A percentile compares a stretch with the other conserved stretches of the same genome.
Conservation (phyloP, 768 basidiomycete species). For the Suillus lakei region DNA sequence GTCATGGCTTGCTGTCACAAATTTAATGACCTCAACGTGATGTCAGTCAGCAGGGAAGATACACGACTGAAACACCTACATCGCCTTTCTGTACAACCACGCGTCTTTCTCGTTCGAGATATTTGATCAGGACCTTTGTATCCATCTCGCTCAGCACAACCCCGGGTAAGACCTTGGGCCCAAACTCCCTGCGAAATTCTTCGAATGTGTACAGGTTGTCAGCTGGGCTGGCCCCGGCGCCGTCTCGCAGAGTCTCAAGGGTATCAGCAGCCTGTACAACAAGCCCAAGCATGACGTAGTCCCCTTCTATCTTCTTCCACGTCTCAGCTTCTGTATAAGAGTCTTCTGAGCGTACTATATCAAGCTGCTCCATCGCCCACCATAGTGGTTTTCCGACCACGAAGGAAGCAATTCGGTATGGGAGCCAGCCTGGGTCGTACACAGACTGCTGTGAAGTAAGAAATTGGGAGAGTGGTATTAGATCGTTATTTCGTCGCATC, state of each 20-base stretch:
- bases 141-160: conserved; percentile 64
- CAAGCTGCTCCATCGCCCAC: conserved; percentile 87
- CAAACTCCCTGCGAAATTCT: conserved; percentile 66
- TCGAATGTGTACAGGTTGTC: conserved; percentile 67
- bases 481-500: conserved; percentile 48
- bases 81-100: conserved; percentile 68
- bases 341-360: conserved; percentile 67
- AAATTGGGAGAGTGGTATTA: conserved; percentile 61
- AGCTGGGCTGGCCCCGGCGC: conserved; percentile 49
- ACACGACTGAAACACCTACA: conserved; percentile 45
- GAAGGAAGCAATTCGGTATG: conserved; percentile 69
- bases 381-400: conserved; percentile 80
- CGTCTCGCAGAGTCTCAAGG: conserved; percentile 44
- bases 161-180: conserved; percentile 42
- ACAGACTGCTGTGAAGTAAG: conserved; percentile 60
- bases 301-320: conserved; percentile 68
- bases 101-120: conserved; percentile 75
- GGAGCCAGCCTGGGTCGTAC: conserved; percentile 71
- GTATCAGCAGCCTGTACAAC: conserved; percentile 70
- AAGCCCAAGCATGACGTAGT: conserved; percentile 70
- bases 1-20: conserved; percentile 47
- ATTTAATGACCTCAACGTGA: conserved; percentile 74
- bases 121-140: conserved; percentile 71
- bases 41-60: conserved; percentile 4
- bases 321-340: conserved; percentile 46